phyloP scores from a whole-genome alignment of 2,329 filamentous ascomycete species.

The Aspergillus vadensis region DNA sequence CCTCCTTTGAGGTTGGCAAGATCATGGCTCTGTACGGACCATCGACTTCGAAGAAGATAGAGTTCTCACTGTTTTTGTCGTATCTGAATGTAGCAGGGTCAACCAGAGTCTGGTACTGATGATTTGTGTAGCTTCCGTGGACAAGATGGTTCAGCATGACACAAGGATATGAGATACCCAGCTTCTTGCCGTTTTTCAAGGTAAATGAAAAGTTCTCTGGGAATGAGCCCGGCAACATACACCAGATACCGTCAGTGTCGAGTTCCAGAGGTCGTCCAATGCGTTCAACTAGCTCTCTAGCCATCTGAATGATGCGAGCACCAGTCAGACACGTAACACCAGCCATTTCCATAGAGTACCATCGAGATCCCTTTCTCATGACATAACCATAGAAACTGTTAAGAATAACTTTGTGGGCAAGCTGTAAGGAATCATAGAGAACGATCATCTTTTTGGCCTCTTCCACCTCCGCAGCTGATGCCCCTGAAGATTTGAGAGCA shows the following conservation, averaged over 20 bases:
- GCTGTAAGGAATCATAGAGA: conserved; percentile 89
- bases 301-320: conserved; percentile 95
- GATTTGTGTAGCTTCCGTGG: conserved; percentile 91
- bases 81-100: conserved; percentile 83
- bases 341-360: conserved; percentile 99
- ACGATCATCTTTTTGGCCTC: conserved; percentile 99
- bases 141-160: conserved; percentile 99
- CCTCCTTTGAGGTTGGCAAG: conserved; percentile 93
- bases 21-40: conserved; percentile 98
- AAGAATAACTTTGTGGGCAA: conserved; percentile 97
- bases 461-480: conserved; percentile 74
- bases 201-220: conserved; percentile 96
- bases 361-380: conserved; percentile 97
- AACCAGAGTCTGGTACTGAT: conserved; percentile 90
- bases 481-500: conserved; percentile 78
- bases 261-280: conserved; percentile 90
- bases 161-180: conserved; percentile 95
- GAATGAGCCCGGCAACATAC: conserved; percentile 93
- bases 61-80: conserved; percentile 96
- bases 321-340: conserved; percentile 97
- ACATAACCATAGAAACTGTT: conserved; percentile 99
- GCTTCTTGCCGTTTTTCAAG: conserved; percentile 91
- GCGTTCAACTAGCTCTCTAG: conserved; percentile 86
- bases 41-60: conserved; percentile 99
- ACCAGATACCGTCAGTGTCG: conserved; percentile 99